These are phyloP conservation scores for Chamaenerion angustifolium DNA, from an alignment of 345 rosid species.

Conservation along the genomic window DNA sequence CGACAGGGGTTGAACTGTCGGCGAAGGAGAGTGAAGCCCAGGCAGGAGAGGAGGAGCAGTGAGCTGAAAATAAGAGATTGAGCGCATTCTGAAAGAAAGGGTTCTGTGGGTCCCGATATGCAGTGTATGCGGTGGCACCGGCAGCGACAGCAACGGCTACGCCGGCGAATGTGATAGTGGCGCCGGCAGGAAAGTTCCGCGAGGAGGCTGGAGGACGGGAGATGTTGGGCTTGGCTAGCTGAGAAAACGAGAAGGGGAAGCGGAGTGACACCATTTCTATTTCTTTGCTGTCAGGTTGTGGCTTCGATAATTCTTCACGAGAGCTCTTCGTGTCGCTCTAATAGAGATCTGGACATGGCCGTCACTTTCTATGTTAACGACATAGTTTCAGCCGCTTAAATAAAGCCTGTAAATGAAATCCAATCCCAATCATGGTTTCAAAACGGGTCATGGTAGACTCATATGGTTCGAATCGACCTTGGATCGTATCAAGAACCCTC, in stretches of 20 bases:
- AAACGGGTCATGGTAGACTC: too few species aligned
- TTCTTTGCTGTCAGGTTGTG: too few species aligned
- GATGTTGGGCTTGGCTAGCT: constrained; percentile 26
- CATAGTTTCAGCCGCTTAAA: too few species aligned
- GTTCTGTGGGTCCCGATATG: constrained; percentile 12
- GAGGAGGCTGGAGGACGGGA: constrained; percentile 18
- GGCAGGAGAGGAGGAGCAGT: constrained; percentile 16
- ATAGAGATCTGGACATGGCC: too few species aligned
- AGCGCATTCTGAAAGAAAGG: constrained; percentile 20
- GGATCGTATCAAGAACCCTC: too few species aligned
- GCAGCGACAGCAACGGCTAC: constrained; percentile 28
- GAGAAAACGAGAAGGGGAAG: constrained; percentile 78
- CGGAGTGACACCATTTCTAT: constrained; percentile 51
- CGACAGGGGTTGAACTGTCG: constrained; percentile 34
- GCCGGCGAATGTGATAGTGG: constrained; percentile 17
- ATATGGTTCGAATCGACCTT: too few species aligned
- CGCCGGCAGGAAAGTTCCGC: constrained; percentile 17
- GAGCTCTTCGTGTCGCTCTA: too few species aligned
- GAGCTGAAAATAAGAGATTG: constrained; percentile 20
- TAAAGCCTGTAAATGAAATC: too few species aligned
- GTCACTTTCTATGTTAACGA: too few species aligned
- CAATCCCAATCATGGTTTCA: too few species aligned
- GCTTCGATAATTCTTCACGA: too few species aligned
- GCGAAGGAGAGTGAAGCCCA: constrained; percentile 65
- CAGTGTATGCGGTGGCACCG: constrained; percentile 24